Evolutionary conservation across 1,139 yeast genomes (phyloP).

Genomic region (Yamadazyma aaseri): DNA sequence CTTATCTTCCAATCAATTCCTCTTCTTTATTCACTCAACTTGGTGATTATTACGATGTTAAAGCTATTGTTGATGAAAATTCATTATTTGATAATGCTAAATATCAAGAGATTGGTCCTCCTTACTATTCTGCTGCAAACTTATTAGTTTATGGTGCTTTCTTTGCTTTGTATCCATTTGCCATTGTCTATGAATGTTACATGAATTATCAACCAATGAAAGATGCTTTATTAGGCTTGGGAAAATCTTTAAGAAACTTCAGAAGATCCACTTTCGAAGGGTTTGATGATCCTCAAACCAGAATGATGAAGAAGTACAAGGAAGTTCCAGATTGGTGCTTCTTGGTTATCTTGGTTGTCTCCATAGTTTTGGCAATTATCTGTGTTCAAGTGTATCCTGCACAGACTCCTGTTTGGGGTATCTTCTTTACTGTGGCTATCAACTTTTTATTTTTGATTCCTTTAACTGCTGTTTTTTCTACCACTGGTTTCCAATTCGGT

Average conservation of each 20-base stretch:
- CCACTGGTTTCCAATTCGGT: slow-evolving; percentile 53
- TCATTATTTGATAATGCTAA: slow-evolving; percentile 31
- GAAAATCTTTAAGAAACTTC: slow-evolving; percentile 26
- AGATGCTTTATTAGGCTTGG: slow-evolving; percentile 19
- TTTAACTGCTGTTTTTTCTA: slow-evolving; percentile 45
- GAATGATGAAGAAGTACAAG: slow-evolving; percentile 51
- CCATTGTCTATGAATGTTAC: slow-evolving; percentile 34
- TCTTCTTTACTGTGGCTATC: slow-evolving; percentile 54
- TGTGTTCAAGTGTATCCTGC: slow-evolving; percentile 45
- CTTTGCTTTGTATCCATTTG: slow-evolving; percentile 41
- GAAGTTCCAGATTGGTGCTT: slow-evolving; percentile 69
- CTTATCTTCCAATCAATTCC: slow-evolving; percentile 37
- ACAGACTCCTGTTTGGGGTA: slow-evolving; percentile 54
- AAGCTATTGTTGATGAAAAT: slow-evolving; percentile 26
- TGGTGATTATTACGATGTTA: slow-evolving; percentile 30
- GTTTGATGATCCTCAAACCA: slow-evolving; percentile 56
- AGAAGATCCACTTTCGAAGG: slow-evolving; percentile 45
- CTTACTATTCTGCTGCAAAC: slow-evolving; percentile 57
- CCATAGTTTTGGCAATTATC: slow-evolving; percentile 48
- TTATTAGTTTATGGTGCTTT: slow-evolving; percentile 39
- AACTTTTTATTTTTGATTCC: slow-evolving; percentile 56
- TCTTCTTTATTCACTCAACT: slow-evolving; percentile 32
- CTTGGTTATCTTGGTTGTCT: slow-evolving; percentile 39
- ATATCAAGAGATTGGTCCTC: slow-evolving; percentile 48
- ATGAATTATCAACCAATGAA: slow-evolving; percentile 42